Percentiles rank a stretch among this genome's conserved stretches.
Evolutionary conservation across 2,329 filamentous ascomycete genomes (phyloP).

Genomic region (Claviceps africana): DNA sequence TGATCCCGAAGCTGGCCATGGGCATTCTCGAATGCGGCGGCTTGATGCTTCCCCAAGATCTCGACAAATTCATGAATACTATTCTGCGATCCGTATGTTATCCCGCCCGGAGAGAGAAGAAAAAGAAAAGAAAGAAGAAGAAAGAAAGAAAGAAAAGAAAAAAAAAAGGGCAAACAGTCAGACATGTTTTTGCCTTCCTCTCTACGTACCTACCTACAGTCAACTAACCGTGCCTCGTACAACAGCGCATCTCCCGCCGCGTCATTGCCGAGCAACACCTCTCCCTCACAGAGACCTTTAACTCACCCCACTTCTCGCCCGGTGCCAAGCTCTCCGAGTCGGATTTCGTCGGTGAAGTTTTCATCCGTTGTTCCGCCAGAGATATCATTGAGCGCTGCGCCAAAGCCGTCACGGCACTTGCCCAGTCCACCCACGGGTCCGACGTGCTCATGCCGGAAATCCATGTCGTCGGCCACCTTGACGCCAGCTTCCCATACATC

Average conservation of each 20-base stretch:
- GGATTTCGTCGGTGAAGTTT: slow-evolving; percentile 91
- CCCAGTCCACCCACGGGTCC: slow-evolving; percentile 59
- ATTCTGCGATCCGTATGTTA: slow-evolving; percentile 66
- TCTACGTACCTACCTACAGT: not conserved
- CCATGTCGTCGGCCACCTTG: slow-evolving; percentile 67
- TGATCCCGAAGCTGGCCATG: slow-evolving; percentile 90
- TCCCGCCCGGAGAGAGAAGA: not conserved
- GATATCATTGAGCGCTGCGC: slow-evolving; percentile 81
- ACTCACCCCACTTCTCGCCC: slow-evolving; percentile 79
- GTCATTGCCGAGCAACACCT: slow-evolving; percentile 97
- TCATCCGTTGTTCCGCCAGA: slow-evolving; percentile 79
- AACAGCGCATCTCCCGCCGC: slow-evolving; percentile 75
- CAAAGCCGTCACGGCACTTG: slow-evolving; percentile 58
- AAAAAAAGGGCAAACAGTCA: no score
- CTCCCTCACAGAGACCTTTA: slow-evolving; percentile 85
- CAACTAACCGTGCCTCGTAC: not conserved
- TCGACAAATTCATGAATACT: slow-evolving; percentile 92
- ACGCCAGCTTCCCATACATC: slow-evolving; percentile 91
- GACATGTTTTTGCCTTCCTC: not conserved
- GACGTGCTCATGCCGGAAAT: slow-evolving; percentile 65
- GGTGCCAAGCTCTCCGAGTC: slow-evolving; percentile 56
- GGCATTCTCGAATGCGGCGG: slow-evolving; percentile 83
- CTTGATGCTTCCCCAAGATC: slow-evolving; percentile 63
- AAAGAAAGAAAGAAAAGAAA: no score
- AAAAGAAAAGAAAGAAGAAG: not conserved